Evolutionary conservation across 2,329 filamentous ascomycete species (phyloP), one percentile per base, ranked within the genome.

Genomic region (Colletotrichum spaethianum): DNA sequence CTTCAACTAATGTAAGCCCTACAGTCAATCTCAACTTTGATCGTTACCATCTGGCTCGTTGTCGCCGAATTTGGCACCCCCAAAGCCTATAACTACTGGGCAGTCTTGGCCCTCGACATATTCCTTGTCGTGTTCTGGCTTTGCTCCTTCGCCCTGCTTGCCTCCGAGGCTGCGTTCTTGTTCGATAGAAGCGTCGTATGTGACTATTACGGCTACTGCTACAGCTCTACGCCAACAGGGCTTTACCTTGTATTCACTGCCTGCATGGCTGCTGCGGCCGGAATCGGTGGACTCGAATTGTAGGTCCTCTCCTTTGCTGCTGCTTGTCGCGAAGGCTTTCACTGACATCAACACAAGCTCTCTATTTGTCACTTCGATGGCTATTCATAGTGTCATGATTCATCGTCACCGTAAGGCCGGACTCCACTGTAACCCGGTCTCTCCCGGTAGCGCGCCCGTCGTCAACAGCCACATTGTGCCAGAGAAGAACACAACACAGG

Each of bases 61-160:
- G 78, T 85, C 20, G 82, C 85, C n/a, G 80, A 83, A 52, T 82
- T 80, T 46, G 81, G 80, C 28, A 76, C 79, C 0, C 81, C 83
- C n/a, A 77, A 78, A 2, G 75, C 82, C 26, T 89, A 86, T 79
- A 90, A 90, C 78, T 72, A 87, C 79, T 89, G 86, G 84, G 85
- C 86, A 33, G 81, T 87, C 9, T 78, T 90, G 4, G 81, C 80
- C 28, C 80, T 90, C 46, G 88, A 90, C 73, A 82, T 86, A 26
- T 82, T 86, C 68, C 83, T 87, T 38, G 77, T 87, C 64, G 71
- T 90, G 67, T 86, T 90, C 78, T 91, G 88, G 88, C 79, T 88
- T 44, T 75, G 80, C 63, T 81, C 83, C 1, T 85, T 87, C 50
- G 83, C 82, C 16, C 74, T 85, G 20, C 76, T 85, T 12, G 84